phyloP scores from a whole-genome alignment of 1,284 basidiomycete genomes.

The Laetiporus sulphureus region DNA sequence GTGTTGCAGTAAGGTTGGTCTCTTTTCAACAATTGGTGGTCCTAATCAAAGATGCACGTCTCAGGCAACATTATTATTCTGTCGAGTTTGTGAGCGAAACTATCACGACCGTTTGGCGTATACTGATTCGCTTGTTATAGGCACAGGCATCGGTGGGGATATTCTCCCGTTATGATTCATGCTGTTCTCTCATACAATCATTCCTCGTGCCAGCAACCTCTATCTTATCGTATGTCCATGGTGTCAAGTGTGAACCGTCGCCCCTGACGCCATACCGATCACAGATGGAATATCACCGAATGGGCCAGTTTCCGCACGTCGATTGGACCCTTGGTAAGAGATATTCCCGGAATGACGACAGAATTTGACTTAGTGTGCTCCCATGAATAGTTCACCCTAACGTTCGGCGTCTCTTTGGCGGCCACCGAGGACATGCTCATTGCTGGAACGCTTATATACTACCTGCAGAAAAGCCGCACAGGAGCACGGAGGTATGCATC shows the following conservation, averaged over 20 bases:
- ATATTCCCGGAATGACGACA: neutral
- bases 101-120: too few species aligned
- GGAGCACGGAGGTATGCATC: neutral
- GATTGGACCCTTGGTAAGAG: neutral
- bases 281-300: neutral
- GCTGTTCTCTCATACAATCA: too few species aligned
- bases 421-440: neutral
- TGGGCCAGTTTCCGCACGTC: neutral
- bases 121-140: too few species aligned
- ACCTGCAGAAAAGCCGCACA: neutral
- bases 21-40: too few species aligned
- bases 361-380: neutral
- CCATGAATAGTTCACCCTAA: neutral
- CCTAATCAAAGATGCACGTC: too few species aligned
- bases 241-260: too few species aligned
- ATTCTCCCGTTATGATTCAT: too few species aligned
- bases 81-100: constrained; percentile 1
- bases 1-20: neutral
- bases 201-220: too few species aligned
- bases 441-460: neutral
- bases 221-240: neutral
- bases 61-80: constrained; percentile 1
- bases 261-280: neutral
- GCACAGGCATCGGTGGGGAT: too few species aligned
- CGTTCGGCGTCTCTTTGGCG: neutral